phyloP scores from a whole-genome alignment of 2,329 filamentous ascomycete genomes.

The Fusarium sp. region DNA sequence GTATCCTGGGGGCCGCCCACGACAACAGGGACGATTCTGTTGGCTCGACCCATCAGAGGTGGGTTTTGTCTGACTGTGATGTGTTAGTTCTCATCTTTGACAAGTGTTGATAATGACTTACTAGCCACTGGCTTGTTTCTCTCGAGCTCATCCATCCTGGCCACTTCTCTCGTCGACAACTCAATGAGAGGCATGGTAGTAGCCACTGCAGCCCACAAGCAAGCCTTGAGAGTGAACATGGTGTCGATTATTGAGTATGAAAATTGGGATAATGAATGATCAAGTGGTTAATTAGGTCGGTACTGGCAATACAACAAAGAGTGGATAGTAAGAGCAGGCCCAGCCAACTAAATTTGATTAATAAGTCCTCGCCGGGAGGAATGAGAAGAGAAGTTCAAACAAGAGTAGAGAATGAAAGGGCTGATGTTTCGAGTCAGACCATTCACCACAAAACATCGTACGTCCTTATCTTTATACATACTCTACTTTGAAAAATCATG shows the following conservation, averaged over 20 bases:
- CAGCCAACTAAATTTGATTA: conserved; percentile 4
- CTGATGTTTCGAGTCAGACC: conserved; percentile 4
- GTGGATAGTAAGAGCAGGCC: conserved; percentile 2
- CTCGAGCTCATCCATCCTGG: background rate
- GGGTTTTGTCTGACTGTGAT: conserved; percentile 46
- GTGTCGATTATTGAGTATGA: background rate
- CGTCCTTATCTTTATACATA: conserved; percentile 24
- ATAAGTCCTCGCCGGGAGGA: conserved; percentile 23
- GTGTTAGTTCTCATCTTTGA: background rate
- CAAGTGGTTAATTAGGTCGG: background rate
- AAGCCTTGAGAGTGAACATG: conserved; percentile 11
- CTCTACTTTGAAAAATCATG: background rate
- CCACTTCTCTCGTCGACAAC: conserved; percentile 13
- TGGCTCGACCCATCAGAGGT: conserved; percentile 29
- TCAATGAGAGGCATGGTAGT: conserved; percentile 31
- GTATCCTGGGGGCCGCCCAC: conserved; percentile 55
- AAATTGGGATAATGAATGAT: background rate
- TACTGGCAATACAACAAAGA: background rate
- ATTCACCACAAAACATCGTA: background rate
- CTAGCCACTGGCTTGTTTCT: conserved; percentile 13
- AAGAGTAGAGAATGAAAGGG: background rate
- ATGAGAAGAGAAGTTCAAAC: conserved; percentile 3
- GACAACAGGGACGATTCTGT: conserved; percentile 51
- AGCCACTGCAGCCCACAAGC: conserved; percentile 6
- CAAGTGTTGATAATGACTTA: background rate